Evolutionary conservation across 805 yeast genomes (phyloP).

Genomic region (Nakazawaea ernobii): DNA sequence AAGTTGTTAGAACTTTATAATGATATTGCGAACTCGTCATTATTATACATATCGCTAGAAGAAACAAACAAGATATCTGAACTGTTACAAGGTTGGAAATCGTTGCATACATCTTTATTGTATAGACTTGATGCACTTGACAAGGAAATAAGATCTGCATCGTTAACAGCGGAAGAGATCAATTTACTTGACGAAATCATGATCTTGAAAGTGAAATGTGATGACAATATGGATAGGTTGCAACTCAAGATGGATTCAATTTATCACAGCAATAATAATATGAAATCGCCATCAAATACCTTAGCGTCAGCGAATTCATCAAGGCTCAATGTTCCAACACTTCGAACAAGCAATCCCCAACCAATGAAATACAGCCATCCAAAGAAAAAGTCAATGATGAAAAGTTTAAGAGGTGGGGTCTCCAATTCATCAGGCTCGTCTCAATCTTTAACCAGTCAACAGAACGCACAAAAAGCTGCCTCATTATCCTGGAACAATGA

Average conservation of each 20-base stretch:
- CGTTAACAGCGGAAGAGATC: conserved; percentile 39
- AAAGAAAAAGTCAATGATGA: conserved; percentile 15
- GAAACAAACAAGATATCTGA: conserved; percentile 45
- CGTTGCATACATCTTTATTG: conserved; percentile 56
- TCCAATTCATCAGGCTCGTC: no score
- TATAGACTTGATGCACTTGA: conserved; percentile 51
- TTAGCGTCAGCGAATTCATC: conserved; percentile 13
- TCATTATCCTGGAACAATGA: conserved; percentile 19
- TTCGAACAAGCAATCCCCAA: conserved; percentile 23
- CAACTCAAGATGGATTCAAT: conserved; percentile 14
- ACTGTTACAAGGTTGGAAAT: conserved; percentile 70
- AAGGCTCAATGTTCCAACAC: conserved; percentile 19
- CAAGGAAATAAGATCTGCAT: conserved; percentile 27
- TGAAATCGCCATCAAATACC: conserved; percentile 3
- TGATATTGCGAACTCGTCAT: conserved; percentile 54
- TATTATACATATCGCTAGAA: conserved; percentile 53
- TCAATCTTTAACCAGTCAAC: not conserved
- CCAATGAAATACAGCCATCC: conserved; percentile 18
- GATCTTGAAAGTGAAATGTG: conserved; percentile 28
- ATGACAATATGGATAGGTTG: conserved; percentile 34
- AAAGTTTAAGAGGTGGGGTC: not conserved
- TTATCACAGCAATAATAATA: not conserved
- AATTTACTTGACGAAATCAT: conserved; percentile 34
- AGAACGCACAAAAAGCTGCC: conserved; percentile 29
- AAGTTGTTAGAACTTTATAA: conserved; percentile 56